These are phyloP conservation scores for Kwoniella dejecticola DNA, from an alignment of 768 basidiomycete species.

Conservation along the genomic window DNA sequence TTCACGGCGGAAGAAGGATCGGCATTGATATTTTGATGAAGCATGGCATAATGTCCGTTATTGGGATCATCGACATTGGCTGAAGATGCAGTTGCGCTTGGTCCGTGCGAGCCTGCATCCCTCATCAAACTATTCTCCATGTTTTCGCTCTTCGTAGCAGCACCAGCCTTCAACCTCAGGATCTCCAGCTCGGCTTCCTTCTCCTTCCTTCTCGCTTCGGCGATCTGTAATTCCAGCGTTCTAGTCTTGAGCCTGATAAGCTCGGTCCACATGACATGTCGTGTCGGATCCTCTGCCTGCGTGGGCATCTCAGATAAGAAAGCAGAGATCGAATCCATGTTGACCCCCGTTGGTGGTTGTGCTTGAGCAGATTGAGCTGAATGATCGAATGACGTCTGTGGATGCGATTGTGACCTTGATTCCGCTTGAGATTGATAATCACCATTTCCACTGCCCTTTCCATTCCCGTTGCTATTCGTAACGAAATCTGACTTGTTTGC, in stretches of 20 bases:
- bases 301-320: conserved; percentile 43
- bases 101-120: too few relatives aligned
- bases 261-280: conserved; percentile 42
- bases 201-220: conserved; percentile 48
- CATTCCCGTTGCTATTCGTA: too few relatives aligned
- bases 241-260: conserved; percentile 40
- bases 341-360: neutral
- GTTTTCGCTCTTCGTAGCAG: conserved; percentile 5
- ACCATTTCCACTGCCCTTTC: too few relatives aligned
- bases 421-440: too few relatives aligned
- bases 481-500: too few relatives aligned
- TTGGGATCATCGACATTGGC: too few relatives aligned
- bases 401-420: too few relatives aligned
- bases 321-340: conserved; percentile 5
- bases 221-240: conserved; percentile 49
- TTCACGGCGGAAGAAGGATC: neutral
- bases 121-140: neutral
- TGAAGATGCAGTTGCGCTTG: too few relatives aligned
- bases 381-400: neutral
- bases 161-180: conserved; percentile 28
- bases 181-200: conserved; percentile 50
- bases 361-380: neutral
- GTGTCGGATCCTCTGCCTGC: conserved; percentile 31
- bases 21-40: too few relatives aligned
- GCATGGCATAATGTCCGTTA: too few relatives aligned